Evolutionary conservation across 1,284 basidiomycete species (phyloP).

Genomic region (Tausonia pullulans): DNA sequence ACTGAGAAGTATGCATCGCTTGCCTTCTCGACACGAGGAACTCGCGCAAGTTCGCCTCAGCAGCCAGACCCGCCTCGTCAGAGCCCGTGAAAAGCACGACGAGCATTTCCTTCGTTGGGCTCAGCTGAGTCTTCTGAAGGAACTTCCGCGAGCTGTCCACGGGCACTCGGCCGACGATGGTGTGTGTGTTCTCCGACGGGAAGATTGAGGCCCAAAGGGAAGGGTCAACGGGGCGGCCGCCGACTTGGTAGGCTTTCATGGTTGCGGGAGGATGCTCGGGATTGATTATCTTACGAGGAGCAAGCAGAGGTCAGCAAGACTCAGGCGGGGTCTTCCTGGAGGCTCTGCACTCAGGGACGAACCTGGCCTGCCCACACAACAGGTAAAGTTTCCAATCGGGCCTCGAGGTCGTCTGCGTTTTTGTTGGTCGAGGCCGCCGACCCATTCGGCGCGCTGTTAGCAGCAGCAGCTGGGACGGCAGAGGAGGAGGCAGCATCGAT

Average conservation of each 20-base stretch:
- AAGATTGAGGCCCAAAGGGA: background rate
- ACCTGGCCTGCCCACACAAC: background rate
- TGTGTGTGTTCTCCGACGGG: background rate
- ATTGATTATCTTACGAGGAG: constrained; percentile 6
- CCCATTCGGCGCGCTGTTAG: no score
- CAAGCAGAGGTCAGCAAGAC: background rate
- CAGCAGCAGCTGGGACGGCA: no score
- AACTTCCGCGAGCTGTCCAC: constrained; percentile 8
- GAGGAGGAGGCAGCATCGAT: no score
- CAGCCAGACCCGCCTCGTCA: background rate
- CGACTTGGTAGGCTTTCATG: constrained; percentile 2
- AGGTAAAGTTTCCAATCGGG: background rate
- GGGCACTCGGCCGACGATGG: constrained; percentile 10
- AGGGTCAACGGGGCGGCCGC: constrained; percentile 1
- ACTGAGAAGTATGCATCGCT: background rate
- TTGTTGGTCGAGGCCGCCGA: no score
- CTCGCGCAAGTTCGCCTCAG: background rate
- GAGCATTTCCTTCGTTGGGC: constrained; percentile 13
- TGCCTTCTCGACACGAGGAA: constrained; percentile 9
- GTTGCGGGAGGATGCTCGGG: background rate
- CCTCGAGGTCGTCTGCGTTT: background rate
- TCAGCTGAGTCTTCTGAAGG: constrained; percentile 11
- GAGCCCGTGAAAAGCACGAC: constrained; percentile 5
- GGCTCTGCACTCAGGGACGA: background rate
- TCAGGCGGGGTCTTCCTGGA: no score